A percentile compares a stretch with the other conserved stretches of the same genome.
Evolutionary conservation across 1,139 yeast genomes (phyloP).

Genomic region (Kazachstania sp.): DNA sequence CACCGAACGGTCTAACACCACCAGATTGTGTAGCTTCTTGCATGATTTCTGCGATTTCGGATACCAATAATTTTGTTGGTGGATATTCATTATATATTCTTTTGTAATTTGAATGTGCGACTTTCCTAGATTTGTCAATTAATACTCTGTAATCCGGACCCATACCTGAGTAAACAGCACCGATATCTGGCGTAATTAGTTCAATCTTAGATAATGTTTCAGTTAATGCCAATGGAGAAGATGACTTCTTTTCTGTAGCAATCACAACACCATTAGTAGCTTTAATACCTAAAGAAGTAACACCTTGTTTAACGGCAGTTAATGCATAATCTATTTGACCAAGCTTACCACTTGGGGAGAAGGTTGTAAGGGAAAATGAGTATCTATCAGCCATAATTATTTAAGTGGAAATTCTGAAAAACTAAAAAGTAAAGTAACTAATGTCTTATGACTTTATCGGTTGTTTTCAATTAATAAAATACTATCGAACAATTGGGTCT

Average conservation of each 20-base stretch:
- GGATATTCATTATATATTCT: slow-evolving; percentile 94
- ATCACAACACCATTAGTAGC: slow-evolving; percentile 94
- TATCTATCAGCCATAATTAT: slow-evolving; percentile 86
- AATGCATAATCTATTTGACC: slow-evolving; percentile 97
- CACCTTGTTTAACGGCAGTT: slow-evolving; percentile 97
- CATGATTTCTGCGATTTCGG: slow-evolving; percentile 92
- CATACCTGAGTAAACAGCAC: slow-evolving; percentile 97
- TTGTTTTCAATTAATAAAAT: too few species aligned
- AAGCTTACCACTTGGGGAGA: slow-evolving; percentile 95
- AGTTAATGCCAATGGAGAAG: slow-evolving; percentile 65
- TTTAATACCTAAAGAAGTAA: slow-evolving; percentile 94
- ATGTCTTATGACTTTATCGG: too few species aligned
- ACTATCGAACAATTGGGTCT: too few species aligned
- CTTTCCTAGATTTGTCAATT: slow-evolving; percentile 86
- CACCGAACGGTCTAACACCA: slow-evolving; percentile 56
- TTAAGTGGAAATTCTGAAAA: background rate
- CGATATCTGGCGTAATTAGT: slow-evolving; percentile 86
- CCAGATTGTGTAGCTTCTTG: slow-evolving; percentile 98
- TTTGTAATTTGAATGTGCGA: slow-evolving; percentile 88
- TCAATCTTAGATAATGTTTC: slow-evolving; percentile 76
- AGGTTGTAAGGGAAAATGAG: slow-evolving; percentile 92
- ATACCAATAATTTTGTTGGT: slow-evolving; percentile 88
- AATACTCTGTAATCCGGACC: slow-evolving; percentile 97
- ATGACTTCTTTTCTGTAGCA: slow-evolving; percentile 91
- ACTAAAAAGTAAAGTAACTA: too few species aligned